phyloP scores from a whole-genome alignment of 2,329 filamentous ascomycete genomes.

The Verticillium albo-atrum region DNA sequence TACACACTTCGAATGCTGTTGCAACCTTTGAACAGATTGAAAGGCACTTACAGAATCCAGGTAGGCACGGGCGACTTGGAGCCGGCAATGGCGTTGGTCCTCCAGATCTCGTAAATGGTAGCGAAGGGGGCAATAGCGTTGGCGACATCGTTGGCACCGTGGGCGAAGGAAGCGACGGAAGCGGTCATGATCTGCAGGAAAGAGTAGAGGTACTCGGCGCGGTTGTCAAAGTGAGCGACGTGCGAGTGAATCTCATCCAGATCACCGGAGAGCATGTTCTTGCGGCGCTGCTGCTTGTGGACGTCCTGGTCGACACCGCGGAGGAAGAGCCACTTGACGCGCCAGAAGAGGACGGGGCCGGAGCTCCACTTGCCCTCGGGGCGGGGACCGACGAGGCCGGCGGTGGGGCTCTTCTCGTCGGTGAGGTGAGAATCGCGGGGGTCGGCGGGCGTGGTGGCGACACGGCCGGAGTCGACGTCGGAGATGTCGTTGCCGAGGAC shows the following conservation, averaged over 20 bases:
- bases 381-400: constrained; percentile 22
- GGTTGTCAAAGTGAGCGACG: constrained; percentile 58
- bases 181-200: constrained; percentile 59
- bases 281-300: constrained; percentile 20
- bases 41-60: constrained; percentile 47
- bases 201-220: constrained; percentile 55
- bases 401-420: constrained; percentile 14
- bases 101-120: constrained; percentile 58
- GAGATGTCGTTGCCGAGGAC: constrained; percentile 20
- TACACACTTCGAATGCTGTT: neutral
- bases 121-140: constrained; percentile 61
- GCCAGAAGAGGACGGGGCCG: constrained; percentile 31
- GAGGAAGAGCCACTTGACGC: constrained; percentile 34
- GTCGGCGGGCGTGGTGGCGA: neutral
- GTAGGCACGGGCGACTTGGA: constrained; percentile 47
- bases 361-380: constrained; percentile 33
- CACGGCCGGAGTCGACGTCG: constrained; percentile 11
- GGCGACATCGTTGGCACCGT: constrained; percentile 64
- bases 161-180: constrained; percentile 58
- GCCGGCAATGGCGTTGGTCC: constrained; percentile 33
- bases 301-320: constrained; percentile 34
- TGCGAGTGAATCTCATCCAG: constrained; percentile 51
- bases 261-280: constrained; percentile 44
- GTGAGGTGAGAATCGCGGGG: neutral
- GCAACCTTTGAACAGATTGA: neutral